Conservation (phyloP, 441 rosid genomes). For the Eutrema salsugineum region DNA sequence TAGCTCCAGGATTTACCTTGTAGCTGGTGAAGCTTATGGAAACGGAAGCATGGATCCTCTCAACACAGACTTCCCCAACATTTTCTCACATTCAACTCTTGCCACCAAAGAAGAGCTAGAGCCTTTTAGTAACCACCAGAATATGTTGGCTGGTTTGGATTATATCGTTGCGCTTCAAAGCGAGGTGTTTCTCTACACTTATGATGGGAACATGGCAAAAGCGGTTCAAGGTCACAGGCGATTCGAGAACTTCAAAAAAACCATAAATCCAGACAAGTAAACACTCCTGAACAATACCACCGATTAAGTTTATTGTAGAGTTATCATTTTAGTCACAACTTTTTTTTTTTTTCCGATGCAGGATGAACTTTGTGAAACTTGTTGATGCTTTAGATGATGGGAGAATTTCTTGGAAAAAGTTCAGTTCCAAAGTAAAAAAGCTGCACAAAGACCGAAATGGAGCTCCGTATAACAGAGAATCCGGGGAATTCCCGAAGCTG, state of each 20-base stretch:
- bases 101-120: conserved; percentile 64
- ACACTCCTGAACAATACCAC: background rate
- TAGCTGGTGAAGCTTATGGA: conserved; percentile 89
- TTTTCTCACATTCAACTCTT: conserved; percentile 83
- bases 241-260: conserved; percentile 80
- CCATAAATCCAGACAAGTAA: conserved; percentile 88
- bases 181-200: conserved; percentile 81
- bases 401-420: conserved; percentile 70
- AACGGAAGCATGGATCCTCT: conserved; percentile 80
- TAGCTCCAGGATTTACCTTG: conserved; percentile 76
- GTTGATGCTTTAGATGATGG: conserved; percentile 81
- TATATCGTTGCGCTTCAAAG: conserved; percentile 86
- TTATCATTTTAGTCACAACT: background rate
- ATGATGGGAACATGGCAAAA: conserved; percentile 98
- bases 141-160: conserved; percentile 96
- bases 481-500: conserved; percentile 70
- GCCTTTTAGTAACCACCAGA: conserved; percentile 80
- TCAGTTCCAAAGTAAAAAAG: conserved; percentile 79
- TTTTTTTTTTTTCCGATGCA: conserved; percentile 32
- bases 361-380: conserved; percentile 80
- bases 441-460: conserved; percentile 73
- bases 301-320: background rate
- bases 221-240: conserved; percentile 96
- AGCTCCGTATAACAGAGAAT: conserved; percentile 64
- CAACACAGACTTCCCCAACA: conserved; percentile 58